Evolutionary conservation across 768 basidiomycete genomes (phyloP), one percentile per base, ranked within the genome.

Genomic region (Pulveroboletus sp.): DNA sequence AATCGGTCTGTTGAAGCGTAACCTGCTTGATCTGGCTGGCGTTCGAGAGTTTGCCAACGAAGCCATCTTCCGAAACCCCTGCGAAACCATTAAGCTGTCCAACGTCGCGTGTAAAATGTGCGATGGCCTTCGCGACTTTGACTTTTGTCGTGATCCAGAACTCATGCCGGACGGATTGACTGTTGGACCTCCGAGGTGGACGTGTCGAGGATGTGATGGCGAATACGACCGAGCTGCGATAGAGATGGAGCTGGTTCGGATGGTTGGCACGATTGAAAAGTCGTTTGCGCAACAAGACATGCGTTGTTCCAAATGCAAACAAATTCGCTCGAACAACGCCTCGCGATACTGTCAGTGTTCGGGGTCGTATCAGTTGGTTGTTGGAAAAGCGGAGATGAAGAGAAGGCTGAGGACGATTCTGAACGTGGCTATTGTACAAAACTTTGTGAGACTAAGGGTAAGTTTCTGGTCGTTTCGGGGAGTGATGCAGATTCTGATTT

Each of bases 111-210:
- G 95, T 65, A 82, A 80, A 37, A 80, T 85, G 60, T 98, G 90
- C 69, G 93, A 93, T 65, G 70, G 74, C 12, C 76, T 93, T 52
- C 81, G 88, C 3, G 93, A 95, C 65, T 89, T 99, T 60, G 96
- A 99, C 67, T 89, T 99, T 61, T 97, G 95, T 65, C 82, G 95
- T 14, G 95, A 98, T 69, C 77, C 83, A 10, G 88, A 92, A 51
- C 76, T 96, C 36, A 73, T 91, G 38, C 84, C 89, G 9, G 73
- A 73, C 55, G 70, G 76, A 59, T 55, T 70, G 51, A 69, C 77
- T 32, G 70, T 76, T 7, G 71, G 75, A 15, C 73, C 77, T 6
- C 62, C 70, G 17, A 80, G 77, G 48, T 93, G 89, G 91, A 62
- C 71, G 12, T 90, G 93, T 61, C 70, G 74, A 44, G 72, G 72